Conservation (phyloP, 108 stramenopile genomes). For the Nitzschia sp. region DNA sequence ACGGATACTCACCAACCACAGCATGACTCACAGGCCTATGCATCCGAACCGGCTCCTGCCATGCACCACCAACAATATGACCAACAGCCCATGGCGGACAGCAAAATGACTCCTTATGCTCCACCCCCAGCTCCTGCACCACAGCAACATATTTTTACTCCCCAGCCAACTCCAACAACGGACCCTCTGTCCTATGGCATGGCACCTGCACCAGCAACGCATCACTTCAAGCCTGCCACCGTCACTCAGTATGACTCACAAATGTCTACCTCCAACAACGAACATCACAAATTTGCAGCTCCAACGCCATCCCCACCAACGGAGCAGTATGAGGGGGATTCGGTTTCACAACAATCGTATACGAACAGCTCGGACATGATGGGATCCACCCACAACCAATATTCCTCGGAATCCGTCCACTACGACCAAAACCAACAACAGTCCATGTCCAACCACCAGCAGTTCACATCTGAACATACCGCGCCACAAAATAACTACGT, state of each 20-base stretch:
- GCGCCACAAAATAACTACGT: too few relatives aligned
- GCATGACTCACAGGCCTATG: slow-evolving; percentile 14
- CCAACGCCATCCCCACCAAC: too few relatives aligned
- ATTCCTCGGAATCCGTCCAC: too few relatives aligned
- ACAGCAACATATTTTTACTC: neutral
- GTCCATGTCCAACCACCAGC: neutral
- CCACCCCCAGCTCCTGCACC: neutral
- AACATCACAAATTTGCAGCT: too few relatives aligned
- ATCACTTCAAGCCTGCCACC: too few relatives aligned
- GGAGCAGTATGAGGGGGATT: too few relatives aligned
- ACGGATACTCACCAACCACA: neutral
- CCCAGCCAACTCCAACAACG: neutral
- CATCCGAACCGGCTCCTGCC: slow-evolving; percentile 12
- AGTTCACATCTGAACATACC: neutral
- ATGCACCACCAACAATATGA: neutral
- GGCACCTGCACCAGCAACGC: slow-evolving; percentile 9
- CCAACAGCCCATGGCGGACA: neutral
- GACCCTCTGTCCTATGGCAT: neutral
- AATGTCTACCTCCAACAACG: too few relatives aligned
- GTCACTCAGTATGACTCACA: too few relatives aligned
- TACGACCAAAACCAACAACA: slow-evolving; percentile 11
- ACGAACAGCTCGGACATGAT: too few relatives aligned
- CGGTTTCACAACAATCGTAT: too few relatives aligned
- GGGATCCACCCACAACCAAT: too few relatives aligned
- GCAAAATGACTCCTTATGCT: neutral